Conservation (phyloP, 2,329 filamentous ascomycete species). For the Beauveria rudraprayagi region DNA sequence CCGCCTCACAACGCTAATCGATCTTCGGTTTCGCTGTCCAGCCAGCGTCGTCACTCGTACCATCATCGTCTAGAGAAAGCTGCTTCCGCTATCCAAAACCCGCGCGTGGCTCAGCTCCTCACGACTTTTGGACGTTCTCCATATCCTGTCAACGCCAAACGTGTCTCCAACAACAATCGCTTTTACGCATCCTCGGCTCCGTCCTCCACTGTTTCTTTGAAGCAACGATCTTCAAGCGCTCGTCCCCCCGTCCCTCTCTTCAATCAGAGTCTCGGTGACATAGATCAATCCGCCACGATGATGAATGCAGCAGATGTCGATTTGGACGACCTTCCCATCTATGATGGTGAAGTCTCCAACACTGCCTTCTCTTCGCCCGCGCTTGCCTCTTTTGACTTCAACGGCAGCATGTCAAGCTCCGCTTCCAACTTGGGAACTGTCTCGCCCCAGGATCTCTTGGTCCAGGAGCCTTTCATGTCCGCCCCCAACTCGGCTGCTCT, state of each 20-base stretch:
- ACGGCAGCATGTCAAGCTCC: slow-evolving; percentile 38
- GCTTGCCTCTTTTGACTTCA: slow-evolving; percentile 44
- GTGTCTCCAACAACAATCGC: slow-evolving; percentile 51
- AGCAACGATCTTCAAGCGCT: slow-evolving; percentile 41
- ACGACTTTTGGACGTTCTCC: slow-evolving; percentile 48
- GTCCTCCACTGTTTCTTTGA: slow-evolving; percentile 50
- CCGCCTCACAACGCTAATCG: slow-evolving; percentile 30
- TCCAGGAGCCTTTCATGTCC: slow-evolving; percentile 62
- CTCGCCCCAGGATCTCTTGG: slow-evolving; percentile 73
- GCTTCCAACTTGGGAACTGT: slow-evolving; percentile 59
- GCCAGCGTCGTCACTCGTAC: slow-evolving; percentile 38
- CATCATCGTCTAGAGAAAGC: slow-evolving; percentile 37
- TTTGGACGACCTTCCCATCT: slow-evolving; percentile 50
- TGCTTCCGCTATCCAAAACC: slow-evolving; percentile 41
- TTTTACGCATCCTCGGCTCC: slow-evolving; percentile 63
- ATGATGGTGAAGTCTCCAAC: slow-evolving; percentile 41
- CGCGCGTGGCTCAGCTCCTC: slow-evolving; percentile 51
- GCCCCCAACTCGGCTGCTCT: slow-evolving; percentile 75
- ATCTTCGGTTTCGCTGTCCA: slow-evolving; percentile 30
- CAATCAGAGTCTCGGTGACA: slow-evolving; percentile 48
- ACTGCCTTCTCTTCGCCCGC: slow-evolving; percentile 48
- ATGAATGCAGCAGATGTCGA: slow-evolving; percentile 46
- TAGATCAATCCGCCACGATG: slow-evolving; percentile 37
- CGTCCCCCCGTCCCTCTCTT: slow-evolving; percentile 69
- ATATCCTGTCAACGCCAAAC: slow-evolving; percentile 47